Conservation (phyloP, 2,329 filamentous ascomycete species). For the Zarea fungicola region DNA sequence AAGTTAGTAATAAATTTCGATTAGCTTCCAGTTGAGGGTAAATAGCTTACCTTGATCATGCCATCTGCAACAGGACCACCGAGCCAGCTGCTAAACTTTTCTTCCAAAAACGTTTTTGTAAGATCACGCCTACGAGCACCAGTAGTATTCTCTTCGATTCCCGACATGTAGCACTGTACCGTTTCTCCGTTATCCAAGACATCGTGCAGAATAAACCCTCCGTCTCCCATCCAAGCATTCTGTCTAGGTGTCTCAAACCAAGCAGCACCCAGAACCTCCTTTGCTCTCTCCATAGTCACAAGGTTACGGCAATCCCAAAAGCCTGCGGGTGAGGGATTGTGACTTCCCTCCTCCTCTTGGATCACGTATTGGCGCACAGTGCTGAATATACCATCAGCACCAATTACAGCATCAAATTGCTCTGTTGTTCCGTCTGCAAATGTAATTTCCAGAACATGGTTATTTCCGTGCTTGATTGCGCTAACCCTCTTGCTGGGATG, state of each 20-base stretch:
- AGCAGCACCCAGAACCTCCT: background rate
- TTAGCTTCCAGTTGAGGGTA: background rate
- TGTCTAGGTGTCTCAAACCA: background rate
- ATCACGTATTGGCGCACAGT: conserved; percentile 18
- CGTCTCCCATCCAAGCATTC: conserved; percentile 7
- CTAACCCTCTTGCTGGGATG: conserved; percentile 15
- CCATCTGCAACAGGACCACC: conserved; percentile 4
- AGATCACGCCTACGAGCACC: background rate
- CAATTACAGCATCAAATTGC: conserved; percentile 18
- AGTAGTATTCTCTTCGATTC: background rate
- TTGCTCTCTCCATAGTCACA: conserved; percentile 2
- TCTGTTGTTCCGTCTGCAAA: conserved; percentile 14
- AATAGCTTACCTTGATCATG: conserved; percentile 1
- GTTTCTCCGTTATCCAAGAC: conserved; percentile 5
- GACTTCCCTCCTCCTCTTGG: background rate
- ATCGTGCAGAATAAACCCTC: conserved; percentile 2
- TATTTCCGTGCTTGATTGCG: conserved; percentile 2
- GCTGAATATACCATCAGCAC: conserved; percentile 21
- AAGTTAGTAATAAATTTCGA: background rate
- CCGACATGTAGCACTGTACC: conserved; percentile 1
- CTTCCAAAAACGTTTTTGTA: background rate
- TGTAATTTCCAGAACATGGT: background rate
- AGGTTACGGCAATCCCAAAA: conserved; percentile 7
- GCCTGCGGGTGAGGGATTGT: background rate
- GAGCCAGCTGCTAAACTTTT: background rate